Conservation (phyloP, 306 rosid genomes). For the Senna tora region DNA sequence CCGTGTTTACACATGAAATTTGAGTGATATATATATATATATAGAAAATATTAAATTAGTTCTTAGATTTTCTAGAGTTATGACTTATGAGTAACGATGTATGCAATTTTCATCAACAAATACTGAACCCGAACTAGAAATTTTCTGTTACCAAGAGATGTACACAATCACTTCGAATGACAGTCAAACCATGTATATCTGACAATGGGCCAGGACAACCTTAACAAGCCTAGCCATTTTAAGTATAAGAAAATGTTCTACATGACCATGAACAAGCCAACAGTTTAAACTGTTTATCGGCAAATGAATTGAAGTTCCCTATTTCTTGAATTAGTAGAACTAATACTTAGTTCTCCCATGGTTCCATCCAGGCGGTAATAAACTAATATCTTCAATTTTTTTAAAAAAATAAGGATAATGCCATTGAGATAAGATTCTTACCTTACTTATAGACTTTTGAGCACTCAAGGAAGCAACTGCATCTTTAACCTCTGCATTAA, state of each 20-base stretch:
- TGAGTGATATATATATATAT: background rate
- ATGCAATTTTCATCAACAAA: too few relatives aligned
- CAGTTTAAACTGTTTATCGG: slow-evolving; percentile 5
- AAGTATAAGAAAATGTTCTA: too few relatives aligned
- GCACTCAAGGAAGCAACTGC: slow-evolving; percentile 58
- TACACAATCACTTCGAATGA: too few relatives aligned
- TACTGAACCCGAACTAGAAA: too few relatives aligned
- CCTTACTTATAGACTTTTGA: slow-evolving; percentile 73
- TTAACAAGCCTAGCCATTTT: background rate
- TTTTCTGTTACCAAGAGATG: too few relatives aligned
- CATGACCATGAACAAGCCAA: slow-evolving; percentile 15
- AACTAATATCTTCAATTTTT: background rate
- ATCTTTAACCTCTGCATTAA: slow-evolving; percentile 73
- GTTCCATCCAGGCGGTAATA: background rate
- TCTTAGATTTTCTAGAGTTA: background rate
- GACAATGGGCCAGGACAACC: background rate
- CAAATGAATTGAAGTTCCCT: slow-evolving; percentile 4
- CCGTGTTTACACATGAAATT: slow-evolving; percentile 12
- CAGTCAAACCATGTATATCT: too few relatives aligned
- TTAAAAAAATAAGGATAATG: background rate
- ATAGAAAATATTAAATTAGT: background rate
- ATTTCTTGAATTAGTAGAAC: slow-evolving; percentile 10
- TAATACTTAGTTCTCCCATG: background rate
- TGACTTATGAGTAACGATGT: too few relatives aligned
- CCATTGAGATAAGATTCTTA: slow-evolving; percentile 31